Evolutionary conservation across 371 early-diverging fungal genomes (phyloP), one percentile per base, ranked within the genome.

Genomic region (Mucor velutinosus): DNA sequence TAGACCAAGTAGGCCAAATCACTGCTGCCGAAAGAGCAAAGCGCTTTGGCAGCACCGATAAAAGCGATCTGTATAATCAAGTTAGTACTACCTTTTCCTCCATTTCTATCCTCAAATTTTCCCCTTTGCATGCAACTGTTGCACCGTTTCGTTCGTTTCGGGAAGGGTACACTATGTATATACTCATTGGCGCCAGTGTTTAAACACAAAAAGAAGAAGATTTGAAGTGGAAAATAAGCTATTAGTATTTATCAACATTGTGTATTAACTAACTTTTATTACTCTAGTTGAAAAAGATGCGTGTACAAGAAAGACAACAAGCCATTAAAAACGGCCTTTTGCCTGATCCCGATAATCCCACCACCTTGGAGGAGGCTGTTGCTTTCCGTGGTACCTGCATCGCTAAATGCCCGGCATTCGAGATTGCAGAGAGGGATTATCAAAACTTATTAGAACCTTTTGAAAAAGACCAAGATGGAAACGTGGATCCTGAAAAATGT

Each of bases 361-460:
- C 76, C 39, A 70, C 79, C 1, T 74, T 94, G 15, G 84, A 86
- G 61, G 87, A 92, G 27, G 93, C 94, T 4, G 85, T 89, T 45
- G 75, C 84, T 27, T 87, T 96, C 56, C 75, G 88, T 17, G 96
- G 95, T 6, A 93, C 93, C 4, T 96, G 97, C 65, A 69, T 71
- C 72, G 89, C 88, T 10, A 96, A 94, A 94, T 96, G 97, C 71
- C 95, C 97, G 0, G 92, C 89, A 64, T 96, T 88, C 71, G 97
- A 97, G 76, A 83, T 91, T n/a, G 84, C 93, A 33, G 95, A 96
- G 69, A 84, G 97, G 35, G 94, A 94, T 65, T 86, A 85, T 57
- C 90, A 93, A 56, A 88, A 90, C 60, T 82, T 79, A 41, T 62
- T 95, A 53, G 90, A 90, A 62, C 62, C 74, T n/a, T 87, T 93